Conservation (phyloP, 805 yeast species). For the Candida qinlingensis region DNA sequence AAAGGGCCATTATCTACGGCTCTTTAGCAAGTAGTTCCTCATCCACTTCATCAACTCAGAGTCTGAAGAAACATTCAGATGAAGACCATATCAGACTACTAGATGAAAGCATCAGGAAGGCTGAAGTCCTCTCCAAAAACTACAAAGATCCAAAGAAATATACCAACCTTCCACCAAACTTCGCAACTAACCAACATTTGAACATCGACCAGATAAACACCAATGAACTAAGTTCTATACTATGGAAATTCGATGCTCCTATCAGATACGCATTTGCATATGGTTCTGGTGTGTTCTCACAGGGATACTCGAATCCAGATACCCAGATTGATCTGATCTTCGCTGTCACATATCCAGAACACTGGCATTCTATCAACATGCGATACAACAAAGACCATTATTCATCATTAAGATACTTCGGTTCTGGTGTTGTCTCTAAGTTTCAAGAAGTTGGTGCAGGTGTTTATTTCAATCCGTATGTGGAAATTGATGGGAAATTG, state of each 20-base stretch:
- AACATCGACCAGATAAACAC: slow-evolving; percentile 37
- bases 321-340: slow-evolving; percentile 85
- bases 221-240: slow-evolving; percentile 40
- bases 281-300: slow-evolving; percentile 90
- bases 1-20: slow-evolving; percentile 20
- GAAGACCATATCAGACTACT: slow-evolving; percentile 17
- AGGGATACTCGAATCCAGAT: slow-evolving; percentile 42
- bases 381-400: slow-evolving; percentile 69
- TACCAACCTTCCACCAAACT: slow-evolving; percentile 43
- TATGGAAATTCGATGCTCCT: slow-evolving; percentile 63
- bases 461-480: slow-evolving; percentile 90
- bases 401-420: slow-evolving; percentile 58
- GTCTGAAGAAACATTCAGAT: background rate
- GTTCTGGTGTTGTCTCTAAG: slow-evolving; percentile 49
- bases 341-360: slow-evolving; percentile 67
- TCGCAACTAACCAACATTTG: slow-evolving; percentile 55
- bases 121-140: slow-evolving; percentile 19
- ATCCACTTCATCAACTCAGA: background rate
- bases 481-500: slow-evolving; percentile 49
- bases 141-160: slow-evolving; percentile 16
- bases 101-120: slow-evolving; percentile 23
- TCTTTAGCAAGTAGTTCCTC: background rate
- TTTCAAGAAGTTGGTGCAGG: slow-evolving; percentile 80
- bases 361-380: slow-evolving; percentile 75
- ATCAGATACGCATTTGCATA: slow-evolving; percentile 83